These are phyloP conservation scores for Eleusine coracana DNA, from an alignment of 176 grass and related monocot species.

Conservation along the genomic window DNA sequence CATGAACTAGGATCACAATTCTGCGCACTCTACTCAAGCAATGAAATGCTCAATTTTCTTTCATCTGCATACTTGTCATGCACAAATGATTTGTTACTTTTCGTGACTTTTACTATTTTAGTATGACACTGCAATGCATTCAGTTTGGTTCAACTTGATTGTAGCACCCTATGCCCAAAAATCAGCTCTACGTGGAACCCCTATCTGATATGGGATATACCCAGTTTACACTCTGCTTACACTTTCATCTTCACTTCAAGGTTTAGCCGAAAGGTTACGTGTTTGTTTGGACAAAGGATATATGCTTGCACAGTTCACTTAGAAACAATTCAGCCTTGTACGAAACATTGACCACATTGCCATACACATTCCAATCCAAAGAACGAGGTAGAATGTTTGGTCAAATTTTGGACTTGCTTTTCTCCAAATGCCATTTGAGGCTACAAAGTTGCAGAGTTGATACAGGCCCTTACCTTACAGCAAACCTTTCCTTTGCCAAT, in stretches of 20 bases:
- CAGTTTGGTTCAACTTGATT: not conserved
- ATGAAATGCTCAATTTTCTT: not conserved
- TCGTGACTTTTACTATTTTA: not conserved
- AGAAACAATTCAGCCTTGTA: not conserved
- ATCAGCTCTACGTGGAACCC: not conserved
- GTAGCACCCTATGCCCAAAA: not conserved
- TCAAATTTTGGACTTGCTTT: not conserved
- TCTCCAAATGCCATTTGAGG: not conserved
- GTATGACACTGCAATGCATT: not conserved
- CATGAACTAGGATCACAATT: constrained; percentile 12
- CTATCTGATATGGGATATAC: too few relatives aligned
- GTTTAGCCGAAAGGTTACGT: not conserved
- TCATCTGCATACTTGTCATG: not conserved
- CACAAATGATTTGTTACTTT: not conserved
- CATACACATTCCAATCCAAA: not conserved
- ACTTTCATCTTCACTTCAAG: not conserved
- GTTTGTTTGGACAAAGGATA: not conserved
- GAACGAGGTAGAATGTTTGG: not conserved
- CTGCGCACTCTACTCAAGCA: not conserved
- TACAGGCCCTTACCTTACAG: not conserved
- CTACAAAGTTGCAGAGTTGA: not conserved
- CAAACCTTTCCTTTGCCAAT: not conserved
- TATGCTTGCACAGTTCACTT: not conserved
- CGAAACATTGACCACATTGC: not conserved
- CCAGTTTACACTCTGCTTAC: not conserved